These are phyloP conservation scores for Aspergillus novoparasiticus DNA, from an alignment of 2,329 filamentous ascomycete species.

Conservation along the genomic window DNA sequence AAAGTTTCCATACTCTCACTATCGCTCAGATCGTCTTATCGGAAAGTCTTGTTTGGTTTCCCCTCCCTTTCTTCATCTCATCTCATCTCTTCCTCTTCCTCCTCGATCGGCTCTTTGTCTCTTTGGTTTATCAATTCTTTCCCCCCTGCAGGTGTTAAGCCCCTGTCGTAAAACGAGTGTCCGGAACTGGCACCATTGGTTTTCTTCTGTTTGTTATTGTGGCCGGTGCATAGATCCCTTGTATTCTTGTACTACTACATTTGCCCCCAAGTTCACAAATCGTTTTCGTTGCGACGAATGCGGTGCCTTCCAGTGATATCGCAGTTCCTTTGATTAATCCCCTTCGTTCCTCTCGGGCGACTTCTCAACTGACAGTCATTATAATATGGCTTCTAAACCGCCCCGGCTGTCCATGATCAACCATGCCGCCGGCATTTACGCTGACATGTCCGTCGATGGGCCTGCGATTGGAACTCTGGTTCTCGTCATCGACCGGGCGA, in stretches of 20 bases:
- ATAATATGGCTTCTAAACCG: constrained; percentile 41
- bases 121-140: neutral
- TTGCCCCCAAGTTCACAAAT: neutral
- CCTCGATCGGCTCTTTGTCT: neutral
- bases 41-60: neutral
- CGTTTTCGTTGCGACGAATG: neutral
- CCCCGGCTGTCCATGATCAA: constrained; percentile 61
- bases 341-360: neutral
- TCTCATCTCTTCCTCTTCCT: neutral
- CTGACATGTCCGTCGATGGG: constrained; percentile 90
- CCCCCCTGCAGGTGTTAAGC: neutral
- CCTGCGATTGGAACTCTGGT: constrained; percentile 92
- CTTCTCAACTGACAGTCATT: neutral
- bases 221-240: neutral
- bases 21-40: constrained; percentile 3
- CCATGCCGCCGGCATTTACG: constrained; percentile 91
- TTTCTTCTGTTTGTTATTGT: neutral
- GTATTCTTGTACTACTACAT: neutral
- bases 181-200: neutral
- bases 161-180: neutral
- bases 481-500: constrained; percentile 87
- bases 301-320: neutral
- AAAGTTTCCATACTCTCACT: neutral
- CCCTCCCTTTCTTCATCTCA: neutral
- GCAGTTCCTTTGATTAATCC: neutral